Base-by-base conservation (phyloP, 2,329 filamentous ascomycete species). In the Fusarium sarcochroum region DNA sequence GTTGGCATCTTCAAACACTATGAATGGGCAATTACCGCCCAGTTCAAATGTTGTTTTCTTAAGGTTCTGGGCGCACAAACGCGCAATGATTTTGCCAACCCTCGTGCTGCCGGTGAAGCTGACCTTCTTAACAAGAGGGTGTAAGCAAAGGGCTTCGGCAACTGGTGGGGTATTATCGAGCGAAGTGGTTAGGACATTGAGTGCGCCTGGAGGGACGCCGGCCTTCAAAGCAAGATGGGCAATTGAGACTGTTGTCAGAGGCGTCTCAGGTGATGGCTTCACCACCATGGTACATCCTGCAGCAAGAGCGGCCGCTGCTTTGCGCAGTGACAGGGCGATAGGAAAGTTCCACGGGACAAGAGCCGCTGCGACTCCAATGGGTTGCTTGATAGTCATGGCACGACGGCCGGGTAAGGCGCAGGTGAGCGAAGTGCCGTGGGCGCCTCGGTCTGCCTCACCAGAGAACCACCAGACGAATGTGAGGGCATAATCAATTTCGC, bases 21-120 rank as follows among this genome's bases (percentile, higher is more conserved):
- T 86, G 2, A 89, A 86, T 1, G 86, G 86, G 2, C 88, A 89
- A 73, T 93, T 93, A 2, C 91, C 91, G 0, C 91, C 91, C 0
- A 93, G 82, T 73, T 93, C 91, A 74, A 93, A 84, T 0, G 91
- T 80, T 3, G 87, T 83, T 1, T 90, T 90, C 78, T 93, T 93
- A 38, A 92, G 80, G 55, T 88, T 82, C 71, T 86, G 85, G 3
- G 88, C 89, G 8, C 88, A 89, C 2, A 84, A 82, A 3, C 82
- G 77, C 0, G 89, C 87, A 38, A 93, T 84, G 60, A 90, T 89
- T 46, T 88, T 86, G 5, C 92, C 92, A 0, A 94, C 88, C 0
- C 82, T 79, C 0, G 92, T 93, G 71, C 87, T 89, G n/a, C 93
- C 93, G 0, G 92, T 95, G 73, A 95, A 96, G 63, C 90, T 91